Percentiles rank a stretch among this genome's conserved stretches.
Conservation (phyloP, 2,329 filamentous ascomycete species). For the Curvularia verruculosa region DNA sequence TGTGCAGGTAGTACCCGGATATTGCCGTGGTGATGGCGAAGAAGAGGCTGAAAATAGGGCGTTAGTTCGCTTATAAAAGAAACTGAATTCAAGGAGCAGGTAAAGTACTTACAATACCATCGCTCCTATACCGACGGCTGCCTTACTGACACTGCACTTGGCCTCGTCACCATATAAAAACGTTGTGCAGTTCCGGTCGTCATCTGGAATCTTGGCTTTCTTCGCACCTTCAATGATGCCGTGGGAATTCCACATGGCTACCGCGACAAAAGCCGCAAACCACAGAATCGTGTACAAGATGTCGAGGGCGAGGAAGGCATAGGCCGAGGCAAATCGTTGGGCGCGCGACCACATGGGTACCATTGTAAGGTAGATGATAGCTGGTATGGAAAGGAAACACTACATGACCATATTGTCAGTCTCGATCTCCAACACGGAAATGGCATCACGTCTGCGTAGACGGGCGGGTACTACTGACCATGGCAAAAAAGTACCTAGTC, state of each 20-base stretch:
- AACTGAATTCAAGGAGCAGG: neutral
- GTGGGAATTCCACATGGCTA: conserved; percentile 62
- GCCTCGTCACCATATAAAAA: conserved; percentile 61
- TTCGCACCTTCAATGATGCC: conserved; percentile 59
- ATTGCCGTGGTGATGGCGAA: conserved; percentile 61
- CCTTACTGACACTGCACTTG: conserved; percentile 64
- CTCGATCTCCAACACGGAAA: conserved; percentile 17
- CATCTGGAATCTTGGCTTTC: conserved; percentile 48
- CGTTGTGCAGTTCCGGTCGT: conserved; percentile 58
- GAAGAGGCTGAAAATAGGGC: conserved; percentile 53
- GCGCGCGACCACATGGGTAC: conserved; percentile 67
- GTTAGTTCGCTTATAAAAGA: conserved; percentile 3
- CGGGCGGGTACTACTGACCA: conserved; percentile 54
- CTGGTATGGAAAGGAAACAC: conserved; percentile 66
- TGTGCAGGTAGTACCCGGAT: conserved; percentile 61
- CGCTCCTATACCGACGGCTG: conserved; percentile 62
- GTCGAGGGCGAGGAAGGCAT: conserved; percentile 64
- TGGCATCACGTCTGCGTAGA: neutral
- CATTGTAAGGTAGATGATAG: conserved; percentile 64
- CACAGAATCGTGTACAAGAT: conserved; percentile 60
- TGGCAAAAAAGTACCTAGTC: conserved; percentile 62
- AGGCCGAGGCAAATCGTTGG: conserved; percentile 64
- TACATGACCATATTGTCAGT: conserved; percentile 39
- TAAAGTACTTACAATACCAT: conserved; percentile 59
- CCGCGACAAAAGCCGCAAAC: conserved; percentile 64